Conservation (phyloP, 1,284 basidiomycete genomes). For the Pulchroboletus neoregius region DNA sequence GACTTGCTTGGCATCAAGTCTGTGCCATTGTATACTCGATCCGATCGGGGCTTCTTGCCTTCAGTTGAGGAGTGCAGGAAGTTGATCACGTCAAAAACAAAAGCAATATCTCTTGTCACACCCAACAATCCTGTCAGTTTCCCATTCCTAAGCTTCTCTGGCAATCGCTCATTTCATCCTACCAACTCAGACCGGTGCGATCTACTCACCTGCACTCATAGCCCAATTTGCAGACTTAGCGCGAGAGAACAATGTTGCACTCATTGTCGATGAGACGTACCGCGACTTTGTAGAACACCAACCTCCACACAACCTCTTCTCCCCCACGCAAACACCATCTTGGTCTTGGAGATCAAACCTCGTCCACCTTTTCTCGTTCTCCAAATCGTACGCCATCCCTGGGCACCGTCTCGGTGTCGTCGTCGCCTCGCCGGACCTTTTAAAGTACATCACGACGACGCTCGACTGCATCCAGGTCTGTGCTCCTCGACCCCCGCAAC, state of each 20-base stretch:
- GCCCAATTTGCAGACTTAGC: conserved; percentile 64
- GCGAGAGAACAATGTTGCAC: conserved; percentile 52
- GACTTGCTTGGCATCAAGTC: conserved; percentile 62
- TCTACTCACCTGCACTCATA: conserved; percentile 63
- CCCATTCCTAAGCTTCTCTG: neutral
- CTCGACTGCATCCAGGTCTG: conserved; percentile 83
- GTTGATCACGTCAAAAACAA: conserved; percentile 56
- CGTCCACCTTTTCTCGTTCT: conserved; percentile 77
- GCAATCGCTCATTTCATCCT: neutral
- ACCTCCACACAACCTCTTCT: conserved; percentile 57
- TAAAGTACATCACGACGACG: conserved; percentile 56
- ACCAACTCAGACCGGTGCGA: conserved; percentile 65
- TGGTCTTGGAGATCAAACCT: conserved; percentile 57
- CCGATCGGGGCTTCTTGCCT: conserved; percentile 59
- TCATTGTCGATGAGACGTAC: conserved; percentile 90
- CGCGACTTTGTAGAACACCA: conserved; percentile 69
- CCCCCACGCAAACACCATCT: conserved; percentile 8
- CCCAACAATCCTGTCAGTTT: conserved; percentile 67
- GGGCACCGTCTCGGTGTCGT: conserved; percentile 81
- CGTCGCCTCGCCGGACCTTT: conserved; percentile 58
- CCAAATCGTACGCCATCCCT: conserved; percentile 81
- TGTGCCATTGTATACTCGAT: conserved; percentile 57
- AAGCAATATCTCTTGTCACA: conserved; percentile 72
- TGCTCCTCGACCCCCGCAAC: conserved; percentile 67
- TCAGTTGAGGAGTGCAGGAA: conserved; percentile 45